Evolutionary conservation across 2,329 filamentous ascomycete species (phyloP).

Genomic region (Fusarium anthophilum): DNA sequence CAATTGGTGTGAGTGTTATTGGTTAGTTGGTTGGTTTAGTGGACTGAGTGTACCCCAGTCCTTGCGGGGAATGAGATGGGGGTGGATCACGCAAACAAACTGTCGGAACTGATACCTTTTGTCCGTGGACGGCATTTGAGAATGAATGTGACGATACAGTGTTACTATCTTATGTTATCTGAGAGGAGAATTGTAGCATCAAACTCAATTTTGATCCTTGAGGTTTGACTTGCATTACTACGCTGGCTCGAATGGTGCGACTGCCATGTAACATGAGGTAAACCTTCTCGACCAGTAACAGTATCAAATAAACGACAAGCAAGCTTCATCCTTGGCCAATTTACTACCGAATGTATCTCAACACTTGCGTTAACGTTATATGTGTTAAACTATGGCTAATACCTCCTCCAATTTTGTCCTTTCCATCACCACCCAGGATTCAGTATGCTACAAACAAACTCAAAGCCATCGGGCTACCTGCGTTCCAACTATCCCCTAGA

Average conservation of each 20-base stretch:
- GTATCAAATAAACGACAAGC: background rate
- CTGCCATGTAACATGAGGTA: background rate
- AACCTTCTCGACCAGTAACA: background rate
- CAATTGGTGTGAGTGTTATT: background rate
- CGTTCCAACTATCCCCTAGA: fast-evolving
- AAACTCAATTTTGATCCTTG: fast-evolving
- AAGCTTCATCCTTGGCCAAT: background rate
- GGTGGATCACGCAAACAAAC: background rate
- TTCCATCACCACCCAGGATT: background rate
- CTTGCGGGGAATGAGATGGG: background rate
- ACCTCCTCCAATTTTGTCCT: fast-evolving
- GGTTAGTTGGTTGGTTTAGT: background rate
- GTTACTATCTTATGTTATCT: fast-evolving
- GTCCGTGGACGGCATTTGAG: background rate
- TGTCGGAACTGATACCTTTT: background rate
- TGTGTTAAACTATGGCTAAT: background rate
- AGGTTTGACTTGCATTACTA: background rate
- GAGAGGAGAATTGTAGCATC: fast-evolving
- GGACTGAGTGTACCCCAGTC: background rate
- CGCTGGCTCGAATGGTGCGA: background rate
- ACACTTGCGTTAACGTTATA: fast-evolving
- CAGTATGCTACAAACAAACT: too few species aligned
- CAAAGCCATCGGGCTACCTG: fast-evolving
- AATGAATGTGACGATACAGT: background rate
- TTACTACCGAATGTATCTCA: fast-evolving